phyloP scores from a whole-genome alignment of 2,329 filamentous ascomycete genomes.

The Cladosporium sp. region DNA sequence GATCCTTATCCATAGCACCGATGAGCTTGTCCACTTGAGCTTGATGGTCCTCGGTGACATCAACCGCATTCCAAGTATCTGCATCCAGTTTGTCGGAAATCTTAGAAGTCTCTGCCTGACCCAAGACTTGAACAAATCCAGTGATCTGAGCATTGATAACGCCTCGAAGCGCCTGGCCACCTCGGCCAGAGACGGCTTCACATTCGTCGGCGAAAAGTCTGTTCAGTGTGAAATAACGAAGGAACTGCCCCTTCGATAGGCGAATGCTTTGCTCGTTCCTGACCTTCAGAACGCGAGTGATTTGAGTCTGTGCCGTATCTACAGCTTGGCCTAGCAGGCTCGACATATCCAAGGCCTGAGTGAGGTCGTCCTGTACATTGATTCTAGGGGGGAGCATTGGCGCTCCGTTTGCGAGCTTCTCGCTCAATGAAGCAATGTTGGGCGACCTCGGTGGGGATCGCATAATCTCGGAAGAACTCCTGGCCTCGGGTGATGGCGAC shows the following conservation, averaged over 20 bases:
- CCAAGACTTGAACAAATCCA: slow-evolving; percentile 67
- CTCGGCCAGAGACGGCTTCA: slow-evolving; percentile 74
- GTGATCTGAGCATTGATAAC: slow-evolving; percentile 77
- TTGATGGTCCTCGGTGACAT: slow-evolving; percentile 61
- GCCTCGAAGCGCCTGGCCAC: slow-evolving; percentile 68
- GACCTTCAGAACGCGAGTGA: slow-evolving; percentile 71
- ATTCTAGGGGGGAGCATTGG: slow-evolving; percentile 12
- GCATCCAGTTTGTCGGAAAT: slow-evolving; percentile 72
- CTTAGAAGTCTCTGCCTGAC: slow-evolving; percentile 65
- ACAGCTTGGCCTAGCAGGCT: slow-evolving; percentile 74
- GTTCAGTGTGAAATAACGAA: slow-evolving; percentile 78
- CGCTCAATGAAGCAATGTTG: slow-evolving; percentile 38
- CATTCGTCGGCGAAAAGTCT: slow-evolving; percentile 80
- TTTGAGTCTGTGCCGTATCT: slow-evolving; percentile 66
- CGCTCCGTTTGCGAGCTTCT: slow-evolving; percentile 28
- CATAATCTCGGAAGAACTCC: slow-evolving; percentile 28
- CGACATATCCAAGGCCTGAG: slow-evolving; percentile 68
- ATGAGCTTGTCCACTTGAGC: slow-evolving; percentile 59
- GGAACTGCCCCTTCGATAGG: slow-evolving; percentile 62
- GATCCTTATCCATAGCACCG: slow-evolving; percentile 64
- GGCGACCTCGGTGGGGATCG: slow-evolving; percentile 42
- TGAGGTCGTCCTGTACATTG: slow-evolving; percentile 62
- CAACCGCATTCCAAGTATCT: slow-evolving; percentile 72
- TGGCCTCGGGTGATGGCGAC: slow-evolving; percentile 31
- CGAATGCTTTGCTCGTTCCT: slow-evolving; percentile 66